These are phyloP conservation scores for Geosmithia flava DNA, from an alignment of 2,329 filamentous ascomycete genomes.

Conservation along the genomic window DNA sequence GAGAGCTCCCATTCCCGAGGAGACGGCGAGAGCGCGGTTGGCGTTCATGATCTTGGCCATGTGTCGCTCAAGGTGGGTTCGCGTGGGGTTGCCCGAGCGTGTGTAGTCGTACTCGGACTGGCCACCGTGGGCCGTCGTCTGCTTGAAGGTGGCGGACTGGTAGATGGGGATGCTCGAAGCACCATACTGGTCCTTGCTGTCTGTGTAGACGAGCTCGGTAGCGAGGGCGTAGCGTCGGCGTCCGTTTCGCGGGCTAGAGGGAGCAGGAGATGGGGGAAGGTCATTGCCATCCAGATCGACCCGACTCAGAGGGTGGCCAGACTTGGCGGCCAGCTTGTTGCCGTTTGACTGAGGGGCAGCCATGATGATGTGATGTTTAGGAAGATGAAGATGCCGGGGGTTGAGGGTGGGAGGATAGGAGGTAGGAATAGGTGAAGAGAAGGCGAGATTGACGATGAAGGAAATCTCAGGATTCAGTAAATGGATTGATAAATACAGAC, in stretches of 20 bases:
- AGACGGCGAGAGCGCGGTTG: slow-evolving; percentile 78
- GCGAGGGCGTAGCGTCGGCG: slow-evolving; percentile 79
- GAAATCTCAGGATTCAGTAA: not conserved
- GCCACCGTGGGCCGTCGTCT: slow-evolving; percentile 65
- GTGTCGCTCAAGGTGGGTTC: slow-evolving; percentile 91
- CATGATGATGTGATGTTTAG: slow-evolving; percentile 10
- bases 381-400: not conserved
- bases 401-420: not conserved
- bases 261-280: slow-evolving; percentile 81
- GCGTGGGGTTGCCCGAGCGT: slow-evolving; percentile 90
- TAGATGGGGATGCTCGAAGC: slow-evolving; percentile 95
- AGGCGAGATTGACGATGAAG: not conserved
- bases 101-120: slow-evolving; percentile 95
- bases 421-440: not conserved
- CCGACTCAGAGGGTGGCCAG: slow-evolving; percentile 33
- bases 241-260: slow-evolving; percentile 77
- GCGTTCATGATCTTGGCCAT: slow-evolving; percentile 99
- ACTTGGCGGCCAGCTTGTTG: slow-evolving; percentile 10
- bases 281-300: slow-evolving; percentile 75
- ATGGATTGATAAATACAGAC: not conserved
- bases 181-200: slow-evolving; percentile 93
- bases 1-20: slow-evolving; percentile 92
- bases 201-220: slow-evolving; percentile 93
- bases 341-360: slow-evolving; percentile 10
- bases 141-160: slow-evolving; percentile 97